Base-by-base conservation (phyloP, 306 rosid species). In the Lablab purpureus region DNA sequence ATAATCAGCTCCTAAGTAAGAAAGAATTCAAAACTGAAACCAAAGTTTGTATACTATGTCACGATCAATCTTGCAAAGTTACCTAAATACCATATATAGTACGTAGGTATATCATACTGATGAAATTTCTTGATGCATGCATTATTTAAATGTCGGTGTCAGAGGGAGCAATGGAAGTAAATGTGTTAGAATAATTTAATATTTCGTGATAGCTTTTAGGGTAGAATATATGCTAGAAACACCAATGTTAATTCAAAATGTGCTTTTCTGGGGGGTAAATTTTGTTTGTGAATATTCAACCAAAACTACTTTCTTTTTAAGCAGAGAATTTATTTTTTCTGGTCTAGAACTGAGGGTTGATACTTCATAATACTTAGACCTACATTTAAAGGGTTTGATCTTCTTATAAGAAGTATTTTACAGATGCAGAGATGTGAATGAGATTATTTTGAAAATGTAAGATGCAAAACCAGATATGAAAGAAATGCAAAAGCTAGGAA, bases 101-200 rank as follows among this genome's bases (percentile, higher is more conserved):
- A 32, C 32, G 11, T 58, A 13, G 5, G 14, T 58, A 34, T 18
- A 36, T 40, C 43, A 40, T 74, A 17, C 56, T 58, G 30, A 60
- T 58, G 30, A 60, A 45, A 46, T 66, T 30, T 28, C 62, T 46
- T 62, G 62, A 75, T 62, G 62, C 32, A 4, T 45, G 62, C 62
- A 62, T 75, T 62, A 46, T 37, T 76, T 49, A 50, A 76, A 49
- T 63, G 62, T 47, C 46, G 2, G 45, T 23, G 28, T 74, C 56
- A 23, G 23, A 74, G 63, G 77, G 37, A 52, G 32, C 43, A 63
- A 63, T 17, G 46, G 46, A 63, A 63, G 68, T 9, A 63, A 22
- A 19, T 54, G 12, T 65, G 50, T 65, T 19, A n/a, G 67, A 43
- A 56, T 60, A 23, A 41, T 23, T 30, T 36, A 2, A 40, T 40